A percentile compares a stretch with the other conserved stretches of the same genome.
These are phyloP conservation scores for Ascochyta viciae-villosae DNA, from an alignment of 2,329 filamentous ascomycete genomes.

Conservation along the genomic window DNA sequence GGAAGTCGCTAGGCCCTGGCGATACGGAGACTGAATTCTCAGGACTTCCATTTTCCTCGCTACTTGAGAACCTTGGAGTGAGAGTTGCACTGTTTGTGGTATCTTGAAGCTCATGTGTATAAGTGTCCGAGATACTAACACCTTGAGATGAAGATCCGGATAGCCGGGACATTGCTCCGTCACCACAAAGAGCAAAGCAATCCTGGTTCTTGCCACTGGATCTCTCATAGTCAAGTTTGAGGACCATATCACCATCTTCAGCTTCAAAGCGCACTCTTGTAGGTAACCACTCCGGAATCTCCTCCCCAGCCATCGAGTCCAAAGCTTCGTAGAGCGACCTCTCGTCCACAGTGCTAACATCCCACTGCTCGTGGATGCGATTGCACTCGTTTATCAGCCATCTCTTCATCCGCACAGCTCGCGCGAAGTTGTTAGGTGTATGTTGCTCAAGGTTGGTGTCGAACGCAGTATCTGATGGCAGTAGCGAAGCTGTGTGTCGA, in stretches of 20 bases:
- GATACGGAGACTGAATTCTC: neutral
- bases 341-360: constrained; percentile 29
- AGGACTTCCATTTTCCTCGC: neutral
- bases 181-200: constrained; percentile 14
- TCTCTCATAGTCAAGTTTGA: constrained; percentile 39
- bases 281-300: constrained; percentile 40
- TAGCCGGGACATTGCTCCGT: neutral
- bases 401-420: constrained; percentile 32
- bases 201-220: constrained; percentile 18
- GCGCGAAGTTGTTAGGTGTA: constrained; percentile 4
- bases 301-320: constrained; percentile 34
- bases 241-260: constrained; percentile 39
- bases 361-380: constrained; percentile 32
- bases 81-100: neutral
- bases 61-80: neutral
- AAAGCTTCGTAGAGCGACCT: constrained; percentile 29
- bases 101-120: neutral
- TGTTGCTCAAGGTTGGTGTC: neutral
- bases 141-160: neutral
- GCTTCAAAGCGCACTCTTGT: constrained; percentile 34
- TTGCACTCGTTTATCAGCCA: constrained; percentile 33
- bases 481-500: constrained; percentile 6
- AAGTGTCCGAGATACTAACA: neutral
- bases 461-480: neutral
- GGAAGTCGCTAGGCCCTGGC: constrained; percentile 18